phyloP scores from a whole-genome alignment of 2,329 filamentous ascomycete genomes.

The Calonectria montana region DNA sequence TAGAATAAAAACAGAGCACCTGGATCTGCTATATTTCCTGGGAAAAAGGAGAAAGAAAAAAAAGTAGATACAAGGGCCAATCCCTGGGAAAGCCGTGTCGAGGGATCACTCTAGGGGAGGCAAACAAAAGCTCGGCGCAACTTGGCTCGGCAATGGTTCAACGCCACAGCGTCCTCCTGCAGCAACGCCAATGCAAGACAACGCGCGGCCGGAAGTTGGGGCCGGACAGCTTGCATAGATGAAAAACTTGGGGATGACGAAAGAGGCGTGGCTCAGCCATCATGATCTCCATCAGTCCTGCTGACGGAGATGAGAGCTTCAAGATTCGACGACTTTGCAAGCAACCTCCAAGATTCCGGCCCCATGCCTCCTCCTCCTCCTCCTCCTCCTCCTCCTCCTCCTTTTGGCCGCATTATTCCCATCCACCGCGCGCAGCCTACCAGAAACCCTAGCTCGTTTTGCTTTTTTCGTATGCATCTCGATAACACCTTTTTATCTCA shows the following conservation, averaged over 20 bases:
- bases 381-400: too few species aligned
- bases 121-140: background rate
- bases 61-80: too few species aligned
- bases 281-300: background rate
- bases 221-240: background rate
- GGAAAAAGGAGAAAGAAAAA: too few species aligned
- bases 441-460: background rate
- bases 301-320: too few species aligned
- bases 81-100: too few species aligned
- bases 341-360: background rate
- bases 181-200: background rate
- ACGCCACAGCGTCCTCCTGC: background rate
- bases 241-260: background rate
- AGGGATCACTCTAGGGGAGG: background rate
- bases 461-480: background rate
- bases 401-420: background rate
- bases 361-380: background rate
- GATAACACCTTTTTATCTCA: background rate
- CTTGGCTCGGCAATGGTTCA: background rate
- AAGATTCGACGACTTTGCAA: background rate
- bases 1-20: background rate
- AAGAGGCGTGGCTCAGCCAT: background rate
- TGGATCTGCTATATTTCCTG: background rate
- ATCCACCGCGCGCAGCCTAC: background rate
- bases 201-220: background rate